phyloP scores from a whole-genome alignment of 345 rosid species.

The Raphanus raphanistrum region DNA sequence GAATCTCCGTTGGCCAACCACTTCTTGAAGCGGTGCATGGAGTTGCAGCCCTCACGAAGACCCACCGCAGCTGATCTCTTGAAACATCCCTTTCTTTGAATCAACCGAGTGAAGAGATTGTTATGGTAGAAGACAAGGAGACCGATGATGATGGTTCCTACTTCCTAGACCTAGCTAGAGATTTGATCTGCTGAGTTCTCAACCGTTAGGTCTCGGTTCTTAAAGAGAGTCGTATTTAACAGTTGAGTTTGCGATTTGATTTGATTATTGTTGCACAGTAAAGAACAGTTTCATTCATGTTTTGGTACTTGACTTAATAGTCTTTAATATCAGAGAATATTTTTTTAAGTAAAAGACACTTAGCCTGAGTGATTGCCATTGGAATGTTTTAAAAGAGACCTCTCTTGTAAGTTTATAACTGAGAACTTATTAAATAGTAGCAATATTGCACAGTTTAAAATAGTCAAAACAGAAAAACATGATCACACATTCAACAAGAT shows the following conservation, averaged over 20 bases:
- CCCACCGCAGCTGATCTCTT: constrained; percentile 1
- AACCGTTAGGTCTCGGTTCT: neutral
- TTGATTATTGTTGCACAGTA: neutral
- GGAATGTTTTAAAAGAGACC: neutral
- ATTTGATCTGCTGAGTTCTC: neutral
- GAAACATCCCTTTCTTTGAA: too few species aligned
- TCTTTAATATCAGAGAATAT: neutral
- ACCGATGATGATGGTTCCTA: constrained; percentile 1
- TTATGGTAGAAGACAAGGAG: neutral
- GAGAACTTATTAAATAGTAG: neutral
- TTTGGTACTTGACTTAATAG: neutral
- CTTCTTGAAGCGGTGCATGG: constrained; percentile 15
- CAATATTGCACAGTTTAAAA: too few species aligned
- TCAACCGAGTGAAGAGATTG: too few species aligned
- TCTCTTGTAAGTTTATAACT: neutral
- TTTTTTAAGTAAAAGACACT: neutral
- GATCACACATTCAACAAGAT: constrained; percentile 10
- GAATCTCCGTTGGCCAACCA: neutral
- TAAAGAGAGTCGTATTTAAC: neutral
- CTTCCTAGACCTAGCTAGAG: too few species aligned
- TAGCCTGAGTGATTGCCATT: neutral
- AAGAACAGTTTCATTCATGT: neutral
- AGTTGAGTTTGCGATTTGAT: neutral
- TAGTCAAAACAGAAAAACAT: constrained; percentile 1
- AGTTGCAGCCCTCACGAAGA: constrained; percentile 7